A percentile compares a stretch with the other conserved stretches of the same genome.
phyloP scores from a whole-genome alignment of 495 filamentous ascomycete genomes.

The Cercophora sp. region DNA sequence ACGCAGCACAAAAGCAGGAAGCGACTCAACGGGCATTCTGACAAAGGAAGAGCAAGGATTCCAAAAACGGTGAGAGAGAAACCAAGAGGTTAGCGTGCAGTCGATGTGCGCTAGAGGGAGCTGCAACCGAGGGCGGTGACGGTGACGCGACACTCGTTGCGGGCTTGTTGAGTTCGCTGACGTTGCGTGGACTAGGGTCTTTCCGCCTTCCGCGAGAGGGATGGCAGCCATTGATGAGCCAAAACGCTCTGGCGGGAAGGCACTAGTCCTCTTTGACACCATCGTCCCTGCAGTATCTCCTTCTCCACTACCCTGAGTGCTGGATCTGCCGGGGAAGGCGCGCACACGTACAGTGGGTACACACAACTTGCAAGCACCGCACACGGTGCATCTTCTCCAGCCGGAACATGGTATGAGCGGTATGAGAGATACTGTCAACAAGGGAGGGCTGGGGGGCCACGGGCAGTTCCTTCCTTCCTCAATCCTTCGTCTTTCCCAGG shows the following conservation, averaged over 20 bases:
- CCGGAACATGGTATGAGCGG: too few species aligned
- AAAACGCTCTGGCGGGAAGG: constrained; percentile 25
- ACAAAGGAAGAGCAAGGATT: too few species aligned
- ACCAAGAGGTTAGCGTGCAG: background rate
- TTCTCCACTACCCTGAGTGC: background rate
- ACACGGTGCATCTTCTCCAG: too few species aligned
- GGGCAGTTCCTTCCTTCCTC: background rate
- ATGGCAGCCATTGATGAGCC: constrained; percentile 17
- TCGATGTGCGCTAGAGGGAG: background rate
- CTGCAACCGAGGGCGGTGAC: background rate
- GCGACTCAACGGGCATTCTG: too few species aligned
- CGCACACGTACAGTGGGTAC: background rate
- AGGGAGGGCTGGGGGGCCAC: background rate
- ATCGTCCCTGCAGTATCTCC: constrained; percentile 11
- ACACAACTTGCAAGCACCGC: too few species aligned
- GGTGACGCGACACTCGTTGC: background rate
- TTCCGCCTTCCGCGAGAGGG: constrained; percentile 27
- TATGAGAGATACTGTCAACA: too few species aligned
- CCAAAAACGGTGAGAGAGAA: too few species aligned
- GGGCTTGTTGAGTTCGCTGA: constrained; percentile 3
- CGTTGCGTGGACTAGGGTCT: constrained; percentile 16
- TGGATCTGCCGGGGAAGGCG: constrained; percentile 4
- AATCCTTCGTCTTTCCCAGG: background rate
- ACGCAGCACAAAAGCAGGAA: too few species aligned
- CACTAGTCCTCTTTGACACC: constrained; percentile 18